Conservation (phyloP, 2,329 filamentous ascomycete genomes). For the Boeremia exigua region DNA sequence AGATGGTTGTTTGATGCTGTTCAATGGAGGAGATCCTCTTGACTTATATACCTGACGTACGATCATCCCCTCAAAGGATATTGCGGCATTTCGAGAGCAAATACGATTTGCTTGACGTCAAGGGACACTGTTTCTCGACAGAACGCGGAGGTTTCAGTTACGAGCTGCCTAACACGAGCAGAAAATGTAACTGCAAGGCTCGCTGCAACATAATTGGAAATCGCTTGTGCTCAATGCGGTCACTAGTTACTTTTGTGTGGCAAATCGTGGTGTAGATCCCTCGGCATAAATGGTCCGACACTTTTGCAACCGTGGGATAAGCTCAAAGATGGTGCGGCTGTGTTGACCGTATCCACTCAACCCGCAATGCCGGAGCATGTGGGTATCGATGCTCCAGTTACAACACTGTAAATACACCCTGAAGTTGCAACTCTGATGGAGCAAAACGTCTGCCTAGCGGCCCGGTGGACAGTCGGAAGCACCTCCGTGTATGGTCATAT, state of each 20-base stretch:
- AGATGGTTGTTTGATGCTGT: slow-evolving; percentile 14
- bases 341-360: background rate
- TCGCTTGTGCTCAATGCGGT: background rate
- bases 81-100: background rate
- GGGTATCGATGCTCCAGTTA: background rate
- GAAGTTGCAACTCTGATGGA: too few relatives aligned
- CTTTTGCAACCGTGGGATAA: background rate
- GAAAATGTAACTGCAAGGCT: background rate
- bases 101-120: slow-evolving; percentile 11
- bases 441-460: slow-evolving; percentile 2
- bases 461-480: background rate
- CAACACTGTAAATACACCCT: background rate
- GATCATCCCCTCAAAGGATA: background rate
- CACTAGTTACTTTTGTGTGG: background rate
- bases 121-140: too few relatives aligned
- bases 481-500: background rate
- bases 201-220: slow-evolving; percentile 4
- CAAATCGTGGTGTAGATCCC: slow-evolving; percentile 4
- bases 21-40: background rate
- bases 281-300: background rate
- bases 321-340: too few relatives aligned
- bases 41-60: slow-evolving; percentile 2
- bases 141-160: background rate
- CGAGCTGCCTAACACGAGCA: background rate
- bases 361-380: background rate